Percentiles rank a stretch among this genome's conserved stretches.
Conservation (phyloP, 257 asterid species). For the Craterostigma plantagineum region DNA sequence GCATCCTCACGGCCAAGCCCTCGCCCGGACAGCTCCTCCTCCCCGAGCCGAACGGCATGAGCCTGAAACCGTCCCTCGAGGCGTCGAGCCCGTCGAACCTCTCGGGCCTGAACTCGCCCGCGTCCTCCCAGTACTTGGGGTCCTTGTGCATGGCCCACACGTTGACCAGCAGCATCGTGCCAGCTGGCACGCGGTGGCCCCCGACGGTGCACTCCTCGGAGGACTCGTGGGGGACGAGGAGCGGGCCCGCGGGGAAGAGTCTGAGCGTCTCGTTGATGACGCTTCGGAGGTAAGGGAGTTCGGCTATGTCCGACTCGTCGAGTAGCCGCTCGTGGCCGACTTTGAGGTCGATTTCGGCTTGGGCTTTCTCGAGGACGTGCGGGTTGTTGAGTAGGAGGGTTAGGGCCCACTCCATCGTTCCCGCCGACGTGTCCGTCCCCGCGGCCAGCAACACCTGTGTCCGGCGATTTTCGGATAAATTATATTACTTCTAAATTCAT, state of each 20-base stretch:
- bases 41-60: conserved; percentile 45
- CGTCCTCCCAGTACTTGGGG: conserved; percentile 39
- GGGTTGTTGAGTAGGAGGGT: conserved; percentile 45
- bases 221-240: conserved; percentile 48
- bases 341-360: conserved; percentile 23
- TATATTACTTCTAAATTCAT: too few species aligned
- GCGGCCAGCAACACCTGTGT: conserved; percentile 33
- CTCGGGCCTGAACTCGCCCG: conserved; percentile 35
- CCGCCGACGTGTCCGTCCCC: conserved; percentile 39
- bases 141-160: conserved; percentile 51
- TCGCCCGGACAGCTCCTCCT: conserved; percentile 70
- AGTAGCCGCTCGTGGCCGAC: conserved; percentile 23
- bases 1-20: conserved; percentile 28
- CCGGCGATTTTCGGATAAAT: too few species aligned
- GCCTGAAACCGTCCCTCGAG: conserved; percentile 14
- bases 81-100: conserved; percentile 21
- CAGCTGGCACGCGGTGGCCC: conserved; percentile 30
- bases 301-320: conserved; percentile 30
- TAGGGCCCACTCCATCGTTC: conserved; percentile 52
- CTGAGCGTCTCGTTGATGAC: conserved; percentile 46
- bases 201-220: conserved; percentile 37
- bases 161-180: conserved; percentile 42
- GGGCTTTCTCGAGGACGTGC: conserved; percentile 22
- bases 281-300: conserved; percentile 30
- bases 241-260: conserved; percentile 35